Conservation (phyloP, 78 protist species). For the Chrysochromulina parva region DNA sequence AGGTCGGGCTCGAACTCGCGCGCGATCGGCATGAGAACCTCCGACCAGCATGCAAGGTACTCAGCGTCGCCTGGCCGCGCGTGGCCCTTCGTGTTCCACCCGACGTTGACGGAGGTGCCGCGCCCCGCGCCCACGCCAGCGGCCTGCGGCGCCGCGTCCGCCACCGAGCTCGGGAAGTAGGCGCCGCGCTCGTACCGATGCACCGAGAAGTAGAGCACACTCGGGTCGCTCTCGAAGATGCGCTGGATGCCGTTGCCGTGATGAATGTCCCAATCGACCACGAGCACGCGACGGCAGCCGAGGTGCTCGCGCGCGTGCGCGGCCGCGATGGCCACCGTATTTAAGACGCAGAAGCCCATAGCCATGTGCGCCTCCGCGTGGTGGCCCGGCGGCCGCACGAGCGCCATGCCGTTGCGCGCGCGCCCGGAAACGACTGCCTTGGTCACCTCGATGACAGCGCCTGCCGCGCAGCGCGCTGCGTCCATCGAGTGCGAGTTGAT, state of each 20-base stretch:
- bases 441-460: neutral
- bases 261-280: constrained; percentile 37
- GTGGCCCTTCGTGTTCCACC: neutral
- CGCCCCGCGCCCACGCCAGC: neutral
- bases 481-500: neutral
- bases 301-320: neutral
- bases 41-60: constrained; percentile 42
- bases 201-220: constrained; percentile 29
- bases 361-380: neutral
- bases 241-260: constrained; percentile 37
- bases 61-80: constrained; percentile 52
- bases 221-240: constrained; percentile 17
- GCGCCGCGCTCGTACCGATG: constrained; percentile 32
- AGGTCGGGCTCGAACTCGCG: constrained; percentile 54
- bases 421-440: neutral
- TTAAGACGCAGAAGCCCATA: constrained; percentile 32
- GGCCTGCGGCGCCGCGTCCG: constrained; percentile 14
- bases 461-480: neutral
- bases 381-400: constrained; percentile 31
- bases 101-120: neutral
- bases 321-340: constrained; percentile 46
- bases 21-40: constrained; percentile 55
- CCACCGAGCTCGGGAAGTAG: constrained; percentile 61
- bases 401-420: constrained; percentile 16
- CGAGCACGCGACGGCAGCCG: constrained; percentile 7